Evolutionary conservation across 345 rosid species (phyloP), one percentile per base, ranked within the genome.

Genomic region (Firmiana major): DNA sequence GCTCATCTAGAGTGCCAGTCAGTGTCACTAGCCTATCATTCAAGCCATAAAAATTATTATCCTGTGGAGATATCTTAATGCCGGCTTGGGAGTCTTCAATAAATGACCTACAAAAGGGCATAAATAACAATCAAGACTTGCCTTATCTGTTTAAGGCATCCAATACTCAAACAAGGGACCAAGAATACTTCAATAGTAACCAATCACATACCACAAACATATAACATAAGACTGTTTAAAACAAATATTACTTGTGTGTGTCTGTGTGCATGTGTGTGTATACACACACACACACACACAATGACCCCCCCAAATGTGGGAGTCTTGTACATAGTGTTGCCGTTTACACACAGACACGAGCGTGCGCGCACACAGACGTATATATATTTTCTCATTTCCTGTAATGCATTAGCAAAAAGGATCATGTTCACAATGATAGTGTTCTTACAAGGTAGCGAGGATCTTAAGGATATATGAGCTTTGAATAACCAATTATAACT

Each of bases 71-170:
- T 82, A 97, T 92, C 86, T 94, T 97, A 78, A 97, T 97, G 83
- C 90, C 88, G 78, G 98, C 98, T 84, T 89, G 94, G 76, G 99
- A 97, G 34, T 89, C 97, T 72, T 97, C 99, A 78, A 94, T 94
- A 80, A 97, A 97, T 71, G 98, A 97, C 91, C 98, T 97, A 88
- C 71, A 82, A 3, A 68, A 73, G 46, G 64, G 78, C n/a, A 84
- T 77, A 74, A 3, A 65, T 22, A 66, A 45, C 74, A 36, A 64
- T 85, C 77, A 88, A 74, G 79, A 76, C 38, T 5, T 9, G 54
- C 4, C 71, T 51, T 16, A 73, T 60, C 26, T 10, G 77, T 40
- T 74, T 68, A 21, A 24, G 2, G 49, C 8, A 45, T 43, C 31
- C 16, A 38, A 53, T 46, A 46, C 34, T 43, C 55, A 48, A n/a